Base-by-base conservation (phyloP, 768 basidiomycete species). In the Lepiota brunneoincarnata region DNA sequence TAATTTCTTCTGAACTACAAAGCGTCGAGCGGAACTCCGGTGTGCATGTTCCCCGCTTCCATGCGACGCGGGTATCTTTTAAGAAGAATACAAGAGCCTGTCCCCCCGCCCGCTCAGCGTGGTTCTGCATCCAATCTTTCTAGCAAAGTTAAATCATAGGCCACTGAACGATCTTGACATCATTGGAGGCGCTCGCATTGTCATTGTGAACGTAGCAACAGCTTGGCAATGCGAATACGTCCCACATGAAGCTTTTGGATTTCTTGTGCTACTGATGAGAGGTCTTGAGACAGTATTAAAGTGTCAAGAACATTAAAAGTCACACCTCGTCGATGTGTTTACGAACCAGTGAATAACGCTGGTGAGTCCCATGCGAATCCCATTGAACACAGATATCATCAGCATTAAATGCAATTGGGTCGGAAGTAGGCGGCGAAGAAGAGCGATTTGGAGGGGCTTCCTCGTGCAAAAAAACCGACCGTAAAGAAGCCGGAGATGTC, bases 341-440 rank as follows among this genome's bases (percentile, higher is more conserved):
- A 2, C n/a, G 6, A 35, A 36, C 7, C n/a, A 26, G 12, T 14
- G 15, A 11, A 24, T 54, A 54, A 28, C 39, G 24, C 23, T 39
- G 31, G 15, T 21, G 11, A 20, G 48, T 21, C 6, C 41, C 17
- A 23, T 23, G 14, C 3, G 18, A 31, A 18, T 41, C 46, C 45
- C 37, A 47, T 12, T n/a, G 38, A 21, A 41, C 4, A 4, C 34
- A 15, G 11, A 48, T 18, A 11, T 39, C 53, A 12, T 31, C 7
- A 15, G 47, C 53, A 4, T 24, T 11, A 18, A 17, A 18, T 14
- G 34, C 15, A 18, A 40, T 10, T n/a, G 47, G 45, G n/a, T 45
- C 47, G 6, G 53, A 47, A 10, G 53, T 37, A 15, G 53, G 53
- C 2, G 53, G 48, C 12, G 53, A 54, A 10, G 34, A 40, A 21